phyloP scores from a whole-genome alignment of 139 green algal genomes.

The Coelastrella sp. region DNA sequence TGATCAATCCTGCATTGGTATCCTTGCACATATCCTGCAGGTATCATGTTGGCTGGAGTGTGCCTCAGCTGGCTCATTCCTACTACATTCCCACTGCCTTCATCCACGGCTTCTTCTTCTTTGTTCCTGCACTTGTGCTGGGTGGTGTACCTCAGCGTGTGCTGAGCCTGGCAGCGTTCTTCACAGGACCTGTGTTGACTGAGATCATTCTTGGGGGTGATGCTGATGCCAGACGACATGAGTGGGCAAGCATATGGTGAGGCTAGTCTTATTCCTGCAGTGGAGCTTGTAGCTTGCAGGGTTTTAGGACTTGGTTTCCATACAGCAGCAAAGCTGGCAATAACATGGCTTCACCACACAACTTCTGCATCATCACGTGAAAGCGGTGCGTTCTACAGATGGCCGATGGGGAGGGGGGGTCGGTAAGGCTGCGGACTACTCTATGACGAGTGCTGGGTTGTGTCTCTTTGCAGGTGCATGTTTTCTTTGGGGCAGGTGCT shows the following conservation, averaged over 20 bases:
- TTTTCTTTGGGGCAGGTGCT: constrained; percentile 26
- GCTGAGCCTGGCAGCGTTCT: neutral
- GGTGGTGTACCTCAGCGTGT: neutral
- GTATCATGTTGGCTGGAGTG: constrained; percentile 20
- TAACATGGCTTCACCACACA: no score
- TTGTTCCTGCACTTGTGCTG: constrained; percentile 23
- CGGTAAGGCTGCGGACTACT: no score
- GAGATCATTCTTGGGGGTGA: neutral
- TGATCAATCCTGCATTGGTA: neutral
- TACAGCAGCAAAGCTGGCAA: no score
- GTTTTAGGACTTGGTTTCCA: no score
- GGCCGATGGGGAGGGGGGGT: no score
- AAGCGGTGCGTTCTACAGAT: no score
- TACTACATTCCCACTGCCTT: constrained; percentile 25
- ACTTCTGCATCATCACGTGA: no score
- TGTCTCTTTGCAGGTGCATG: constrained; percentile 13
- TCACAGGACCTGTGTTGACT: constrained; percentile 10
- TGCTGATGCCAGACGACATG: neutral
- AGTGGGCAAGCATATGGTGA: constrained; percentile 31
- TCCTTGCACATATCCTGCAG: neutral
- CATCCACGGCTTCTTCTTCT: constrained; percentile 31
- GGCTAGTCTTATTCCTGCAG: neutral
- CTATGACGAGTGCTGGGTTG: neutral
- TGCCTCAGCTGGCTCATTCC: constrained; percentile 3
- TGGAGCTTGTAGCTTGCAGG: no score